phyloP scores from a whole-genome alignment of 164 flowering plant genomes.

The Macadamia integrifolia region DNA sequence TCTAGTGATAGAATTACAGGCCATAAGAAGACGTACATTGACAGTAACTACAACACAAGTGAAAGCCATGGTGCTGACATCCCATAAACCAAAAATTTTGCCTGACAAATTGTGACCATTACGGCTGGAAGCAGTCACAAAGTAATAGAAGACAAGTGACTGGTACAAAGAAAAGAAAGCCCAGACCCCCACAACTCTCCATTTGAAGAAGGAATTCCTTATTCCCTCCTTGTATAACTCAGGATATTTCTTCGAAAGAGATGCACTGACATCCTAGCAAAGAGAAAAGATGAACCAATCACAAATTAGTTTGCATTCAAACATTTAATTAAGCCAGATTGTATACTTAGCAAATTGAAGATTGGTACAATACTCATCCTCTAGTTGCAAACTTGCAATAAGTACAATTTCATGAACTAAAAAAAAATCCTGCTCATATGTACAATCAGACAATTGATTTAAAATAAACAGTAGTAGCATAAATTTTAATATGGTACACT shows the following conservation, averaged over 20 bases:
- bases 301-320: not conserved
- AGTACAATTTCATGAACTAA: no score
- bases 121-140: conserved; percentile 49
- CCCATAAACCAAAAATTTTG: conserved; percentile 87
- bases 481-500: not conserved
- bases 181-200: conserved; percentile 81
- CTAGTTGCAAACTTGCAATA: not conserved
- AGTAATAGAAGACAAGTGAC: conserved; percentile 66
- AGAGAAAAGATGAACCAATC: conserved; percentile 4
- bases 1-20: conserved; percentile 74
- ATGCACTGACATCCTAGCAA: conserved; percentile 84
- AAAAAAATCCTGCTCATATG: no score
- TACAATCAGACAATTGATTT: not conserved
- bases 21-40: conserved; percentile 83
- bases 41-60: conserved; percentile 84
- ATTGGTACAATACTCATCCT: not conserved
- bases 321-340: not conserved
- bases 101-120: conserved; percentile 58
- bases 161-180: conserved; percentile 82
- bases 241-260: conserved; percentile 89
- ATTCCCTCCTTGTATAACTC: conserved; percentile 85
- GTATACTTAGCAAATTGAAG: not conserved
- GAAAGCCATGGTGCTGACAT: conserved; percentile 92
- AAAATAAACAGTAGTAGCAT: not conserved
- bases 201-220: conserved; percentile 67